Base-by-base conservation (phyloP, 352 stramenopile genomes). In the Plasmopara halstedii region DNA sequence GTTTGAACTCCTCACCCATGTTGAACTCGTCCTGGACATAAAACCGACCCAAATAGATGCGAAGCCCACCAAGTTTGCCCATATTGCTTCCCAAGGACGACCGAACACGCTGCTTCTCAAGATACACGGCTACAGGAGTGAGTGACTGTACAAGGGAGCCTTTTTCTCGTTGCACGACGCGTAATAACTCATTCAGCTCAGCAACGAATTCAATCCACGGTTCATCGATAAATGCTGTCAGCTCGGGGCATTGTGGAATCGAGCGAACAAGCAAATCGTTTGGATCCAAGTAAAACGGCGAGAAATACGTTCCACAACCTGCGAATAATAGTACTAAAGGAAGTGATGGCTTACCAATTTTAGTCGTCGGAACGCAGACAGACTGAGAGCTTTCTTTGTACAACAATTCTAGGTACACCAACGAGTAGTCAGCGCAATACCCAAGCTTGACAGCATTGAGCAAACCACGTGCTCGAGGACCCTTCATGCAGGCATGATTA, bases 201-300 rank as follows among this genome's bases (percentile, higher is more conserved):
- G 76, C 77, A 32, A 91, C 78, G 51, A 91, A 84, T 62, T 88
- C 73, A 54, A 91, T 77, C 77, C 76, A 91, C 35, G 70, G 74
- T 22, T 88, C 80, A 43, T 91, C 80, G 41, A 91, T 91, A 49
- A 91, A 91, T n/a, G 76, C 68, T 6, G 74, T 88, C 15, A 91
- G 51, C 42, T 88, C 73, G 4, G 80, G 73, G 18, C 76, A 88
- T 43, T 91, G 77, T 1, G 80, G 80, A 27, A 91, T 71, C 2
- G 77, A 84, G 1, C 80, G 74, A 35, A 91, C 77, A 13, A 91
- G 61, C 36, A 91, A 46, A 44, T 91, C 80, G 18, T 80, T 91
- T 37, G 80, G 80, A 19, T 91, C 80, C 17, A 91, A 52, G 51
- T 83, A 91, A 29, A 82, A 83, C 0, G 80, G 80, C 33, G 74